Conservation (phyloP, 2,329 filamentous ascomycete genomes). For the Aureobasidium melanogenum region DNA sequence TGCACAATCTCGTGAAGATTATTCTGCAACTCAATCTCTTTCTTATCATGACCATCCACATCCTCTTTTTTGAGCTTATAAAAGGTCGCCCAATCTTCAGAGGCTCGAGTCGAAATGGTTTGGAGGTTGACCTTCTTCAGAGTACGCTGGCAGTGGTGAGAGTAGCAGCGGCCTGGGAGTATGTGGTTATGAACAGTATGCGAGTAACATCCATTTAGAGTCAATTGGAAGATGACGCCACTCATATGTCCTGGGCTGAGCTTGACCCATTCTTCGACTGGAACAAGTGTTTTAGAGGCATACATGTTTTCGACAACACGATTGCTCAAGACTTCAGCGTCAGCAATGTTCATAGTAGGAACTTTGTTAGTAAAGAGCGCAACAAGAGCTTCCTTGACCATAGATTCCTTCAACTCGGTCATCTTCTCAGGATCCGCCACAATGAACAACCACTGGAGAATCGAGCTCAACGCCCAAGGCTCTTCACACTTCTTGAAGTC, state of each 20-base stretch:
- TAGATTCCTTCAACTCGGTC: conserved; percentile 73
- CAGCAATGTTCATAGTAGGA: conserved; percentile 95
- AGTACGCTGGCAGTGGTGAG: conserved; percentile 86
- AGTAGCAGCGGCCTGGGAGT: conserved; percentile 74
- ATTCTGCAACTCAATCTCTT: conserved; percentile 89
- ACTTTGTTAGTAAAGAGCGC: conserved; percentile 90
- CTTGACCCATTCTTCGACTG: conserved; percentile 96
- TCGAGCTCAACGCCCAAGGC: conserved; percentile 87
- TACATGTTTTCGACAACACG: conserved; percentile 76
- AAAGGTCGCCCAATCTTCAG: conserved; percentile 79
- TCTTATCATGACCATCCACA: conserved; percentile 62
- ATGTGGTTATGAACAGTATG: conserved; percentile 65
- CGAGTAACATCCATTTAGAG: conserved; percentile 84
- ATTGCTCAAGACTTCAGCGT: conserved; percentile 78
- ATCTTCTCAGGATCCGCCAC: conserved; percentile 74
- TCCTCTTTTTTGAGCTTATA: conserved; percentile 76
- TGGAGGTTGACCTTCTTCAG: conserved; percentile 89
- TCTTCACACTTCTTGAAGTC: conserved; percentile 81
- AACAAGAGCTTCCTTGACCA: conserved; percentile 78
- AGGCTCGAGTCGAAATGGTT: conserved; percentile 57
- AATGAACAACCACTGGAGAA: conserved; percentile 76
- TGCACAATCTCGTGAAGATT: conserved; percentile 92
- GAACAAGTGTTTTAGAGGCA: conserved; percentile 64
- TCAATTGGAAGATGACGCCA: conserved; percentile 88
- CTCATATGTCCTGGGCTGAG: conserved; percentile 73